A percentile compares a stretch with the other conserved stretches of the same genome.
Conservation (phyloP, 1,284 basidiomycete genomes). For the Trametes pubescens region DNA sequence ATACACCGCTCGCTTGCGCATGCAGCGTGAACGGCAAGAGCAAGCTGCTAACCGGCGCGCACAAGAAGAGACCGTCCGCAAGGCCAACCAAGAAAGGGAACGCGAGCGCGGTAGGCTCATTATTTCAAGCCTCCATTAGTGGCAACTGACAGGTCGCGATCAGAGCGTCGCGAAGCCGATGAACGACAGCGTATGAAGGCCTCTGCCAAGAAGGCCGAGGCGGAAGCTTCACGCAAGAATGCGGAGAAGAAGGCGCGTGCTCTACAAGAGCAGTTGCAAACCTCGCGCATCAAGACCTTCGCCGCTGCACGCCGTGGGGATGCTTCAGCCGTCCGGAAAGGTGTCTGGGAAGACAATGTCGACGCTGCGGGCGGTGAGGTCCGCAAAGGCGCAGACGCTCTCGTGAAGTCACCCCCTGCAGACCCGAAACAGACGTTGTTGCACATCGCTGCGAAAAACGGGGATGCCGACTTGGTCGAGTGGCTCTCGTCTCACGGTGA, state of each 20-base stretch:
- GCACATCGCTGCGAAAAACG: conserved; percentile 66
- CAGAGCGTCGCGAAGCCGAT: conserved; percentile 61
- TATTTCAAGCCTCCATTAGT: no score
- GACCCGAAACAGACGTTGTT: conserved; percentile 72
- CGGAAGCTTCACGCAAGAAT: conserved; percentile 56
- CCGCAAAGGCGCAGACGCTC: conserved; percentile 60
- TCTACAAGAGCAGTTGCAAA: conserved; percentile 59
- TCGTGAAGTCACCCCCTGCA: conserved; percentile 53
- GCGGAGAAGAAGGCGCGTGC: conserved; percentile 57
- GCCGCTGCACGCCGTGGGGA: conserved; percentile 66
- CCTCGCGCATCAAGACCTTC: conserved; percentile 65
- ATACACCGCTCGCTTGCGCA: conserved; percentile 58
- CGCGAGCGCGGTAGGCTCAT: conserved; percentile 60
- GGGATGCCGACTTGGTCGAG: conserved; percentile 62
- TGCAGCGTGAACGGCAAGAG: conserved; percentile 59
- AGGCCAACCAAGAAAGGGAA: conserved; percentile 55
- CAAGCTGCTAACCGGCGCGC: conserved; percentile 59
- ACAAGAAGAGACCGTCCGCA: conserved; percentile 53
- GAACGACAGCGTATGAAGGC: conserved; percentile 63
- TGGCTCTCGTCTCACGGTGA: conserved; percentile 77
- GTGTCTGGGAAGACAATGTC: conserved; percentile 72
- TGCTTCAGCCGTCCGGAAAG: conserved; percentile 61
- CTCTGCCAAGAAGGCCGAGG: conserved; percentile 61
- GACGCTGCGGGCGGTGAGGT: conserved; percentile 76
- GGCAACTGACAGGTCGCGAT: not conserved